Conservation (phyloP, 2,329 filamentous ascomycete genomes). For the Hymenoscyphus albidus region DNA sequence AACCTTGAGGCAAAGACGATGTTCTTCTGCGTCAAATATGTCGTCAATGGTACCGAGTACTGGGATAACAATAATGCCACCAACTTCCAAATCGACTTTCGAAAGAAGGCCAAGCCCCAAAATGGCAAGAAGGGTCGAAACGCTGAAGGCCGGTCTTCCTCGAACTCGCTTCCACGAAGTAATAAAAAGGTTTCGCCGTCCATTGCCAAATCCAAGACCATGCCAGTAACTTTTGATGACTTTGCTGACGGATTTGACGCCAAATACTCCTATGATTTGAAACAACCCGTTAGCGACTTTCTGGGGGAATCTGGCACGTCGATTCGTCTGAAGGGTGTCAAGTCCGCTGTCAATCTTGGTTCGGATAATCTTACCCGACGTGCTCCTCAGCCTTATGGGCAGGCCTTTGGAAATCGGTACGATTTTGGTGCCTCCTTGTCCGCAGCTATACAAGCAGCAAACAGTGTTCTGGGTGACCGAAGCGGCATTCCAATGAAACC, state of each 20-base stretch:
- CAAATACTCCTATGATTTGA: slow-evolving; percentile 48
- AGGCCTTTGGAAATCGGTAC: slow-evolving; percentile 88
- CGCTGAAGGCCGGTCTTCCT: slow-evolving; percentile 45
- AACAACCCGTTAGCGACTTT: slow-evolving; percentile 57
- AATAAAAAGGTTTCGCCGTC: slow-evolving; percentile 48
- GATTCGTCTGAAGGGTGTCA: slow-evolving; percentile 67
- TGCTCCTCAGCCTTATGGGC: slow-evolving; percentile 55
- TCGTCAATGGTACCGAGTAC: slow-evolving; percentile 75
- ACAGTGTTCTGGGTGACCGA: slow-evolving; percentile 57
- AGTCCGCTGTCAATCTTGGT: slow-evolving; percentile 56
- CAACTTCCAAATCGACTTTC: slow-evolving; percentile 95
- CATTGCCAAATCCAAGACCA: slow-evolving; percentile 47
- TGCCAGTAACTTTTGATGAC: slow-evolving; percentile 60
- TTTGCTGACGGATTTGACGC: slow-evolving; percentile 57
- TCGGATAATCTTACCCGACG: slow-evolving; percentile 37
- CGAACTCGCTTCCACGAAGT: slow-evolving; percentile 62
- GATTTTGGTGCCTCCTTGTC: slow-evolving; percentile 91
- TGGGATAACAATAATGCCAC: slow-evolving; percentile 90
- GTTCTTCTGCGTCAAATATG: slow-evolving; percentile 87
- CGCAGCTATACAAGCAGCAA: slow-evolving; percentile 73
- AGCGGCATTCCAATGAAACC: slow-evolving; percentile 49
- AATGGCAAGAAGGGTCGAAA: slow-evolving; percentile 53
- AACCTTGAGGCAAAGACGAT: slow-evolving; percentile 91
- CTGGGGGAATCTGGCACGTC: slow-evolving; percentile 57
- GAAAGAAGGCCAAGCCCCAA: slow-evolving; percentile 66